phyloP scores from a whole-genome alignment of 495 filamentous ascomycete genomes.

The Xylaria intraflava region DNA sequence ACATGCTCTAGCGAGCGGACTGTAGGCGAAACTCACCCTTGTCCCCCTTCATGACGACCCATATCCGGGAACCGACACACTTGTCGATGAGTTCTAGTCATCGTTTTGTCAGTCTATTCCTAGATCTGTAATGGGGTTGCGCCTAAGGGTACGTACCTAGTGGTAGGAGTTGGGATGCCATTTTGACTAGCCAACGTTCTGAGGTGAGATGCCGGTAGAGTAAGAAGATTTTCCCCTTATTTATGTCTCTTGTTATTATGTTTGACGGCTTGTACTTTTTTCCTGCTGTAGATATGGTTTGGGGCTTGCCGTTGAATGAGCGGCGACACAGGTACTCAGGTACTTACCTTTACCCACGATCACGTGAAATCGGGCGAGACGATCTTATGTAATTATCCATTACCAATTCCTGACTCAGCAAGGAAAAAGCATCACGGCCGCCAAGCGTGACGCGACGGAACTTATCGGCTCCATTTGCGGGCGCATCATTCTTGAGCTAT shows the following conservation, averaged over 20 bases:
- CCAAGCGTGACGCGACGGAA: neutral
- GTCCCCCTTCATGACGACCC: conserved; percentile 99
- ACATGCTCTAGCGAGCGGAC: neutral
- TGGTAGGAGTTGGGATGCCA: conserved; percentile 77
- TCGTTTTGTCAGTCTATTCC: conserved; percentile 1
- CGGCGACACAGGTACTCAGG: too few relatives aligned
- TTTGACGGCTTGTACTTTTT: too few relatives aligned
- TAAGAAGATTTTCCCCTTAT: too few relatives aligned
- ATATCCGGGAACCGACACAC: conserved; percentile 94
- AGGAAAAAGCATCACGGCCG: too few relatives aligned
- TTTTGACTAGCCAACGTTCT: conserved; percentile 29
- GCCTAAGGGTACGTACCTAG: conserved; percentile 47
- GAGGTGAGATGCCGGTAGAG: neutral
- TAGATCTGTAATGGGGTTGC: neutral
- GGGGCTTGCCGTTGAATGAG: too few relatives aligned
- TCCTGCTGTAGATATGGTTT: too few relatives aligned
- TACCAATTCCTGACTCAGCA: too few relatives aligned
- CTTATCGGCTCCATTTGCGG: too few relatives aligned
- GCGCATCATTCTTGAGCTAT: too few relatives aligned
- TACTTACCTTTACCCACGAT: too few relatives aligned
- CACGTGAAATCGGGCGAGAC: too few relatives aligned
- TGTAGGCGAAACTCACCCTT: conserved; percentile 55
- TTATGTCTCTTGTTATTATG: neutral
- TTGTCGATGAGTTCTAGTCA: conserved; percentile 89
- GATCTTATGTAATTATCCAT: too few relatives aligned